Conservation (phyloP, 805 yeast species). For the Wickerhamiella shivajii region DNA sequence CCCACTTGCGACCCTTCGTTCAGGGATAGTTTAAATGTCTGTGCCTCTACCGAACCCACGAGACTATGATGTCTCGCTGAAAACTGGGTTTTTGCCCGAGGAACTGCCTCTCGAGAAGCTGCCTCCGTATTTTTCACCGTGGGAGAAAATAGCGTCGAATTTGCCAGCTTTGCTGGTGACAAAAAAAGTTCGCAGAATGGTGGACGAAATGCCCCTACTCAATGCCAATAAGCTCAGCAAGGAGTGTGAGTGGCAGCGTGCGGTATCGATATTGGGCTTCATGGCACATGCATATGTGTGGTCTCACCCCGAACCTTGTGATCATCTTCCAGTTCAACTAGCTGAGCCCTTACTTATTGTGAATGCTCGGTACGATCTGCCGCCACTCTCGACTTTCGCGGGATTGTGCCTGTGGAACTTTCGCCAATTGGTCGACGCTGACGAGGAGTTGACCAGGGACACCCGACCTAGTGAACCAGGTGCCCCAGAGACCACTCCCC, state of each 20-base stretch:
- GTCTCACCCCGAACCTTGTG: constrained; percentile 45
- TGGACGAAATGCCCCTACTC: constrained; percentile 52
- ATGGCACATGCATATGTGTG: constrained; percentile 82
- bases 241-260: constrained; percentile 53
- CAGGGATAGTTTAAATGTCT: too few relatives aligned
- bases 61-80: constrained; percentile 56
- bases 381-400: constrained; percentile 81
- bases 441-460: constrained; percentile 3
- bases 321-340: constrained; percentile 49
- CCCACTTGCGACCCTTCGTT: too few relatives aligned
- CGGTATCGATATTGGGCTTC: constrained; percentile 66
- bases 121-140: constrained; percentile 52
- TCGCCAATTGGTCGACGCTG: constrained; percentile 33
- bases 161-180: constrained; percentile 65
- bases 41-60: constrained; percentile 34
- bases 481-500: constrained; percentile 1
- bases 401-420: constrained; percentile 83
- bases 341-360: constrained; percentile 56
- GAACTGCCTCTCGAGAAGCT: constrained; percentile 45
- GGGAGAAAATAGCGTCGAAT: constrained; percentile 58
- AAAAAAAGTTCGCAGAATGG: constrained; percentile 40
- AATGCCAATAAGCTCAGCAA: constrained; percentile 31
- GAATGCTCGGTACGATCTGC: constrained; percentile 48
- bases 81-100: constrained; percentile 68
- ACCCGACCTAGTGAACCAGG: neutral